phyloP scores from a whole-genome alignment of 371 early-diverging fungal species.

The Apophysomyces trapeziformis region DNA sequence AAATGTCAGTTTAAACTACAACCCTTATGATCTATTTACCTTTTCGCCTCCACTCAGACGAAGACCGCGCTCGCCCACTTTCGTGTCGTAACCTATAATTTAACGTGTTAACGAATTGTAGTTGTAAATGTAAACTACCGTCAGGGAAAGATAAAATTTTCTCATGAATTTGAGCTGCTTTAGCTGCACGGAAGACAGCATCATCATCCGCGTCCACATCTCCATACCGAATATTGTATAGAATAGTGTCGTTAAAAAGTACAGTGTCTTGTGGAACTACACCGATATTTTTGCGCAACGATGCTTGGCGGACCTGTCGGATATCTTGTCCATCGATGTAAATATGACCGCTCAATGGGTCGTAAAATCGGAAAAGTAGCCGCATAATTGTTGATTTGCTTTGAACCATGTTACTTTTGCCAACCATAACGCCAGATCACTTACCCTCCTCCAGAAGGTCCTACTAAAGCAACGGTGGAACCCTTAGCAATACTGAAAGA shows the following conservation, averaged over 20 bases:
- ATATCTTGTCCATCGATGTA: constrained; percentile 91
- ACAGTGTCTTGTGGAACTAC: constrained; percentile 91
- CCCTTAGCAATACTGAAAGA: constrained; percentile 86
- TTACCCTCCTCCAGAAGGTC: constrained; percentile 86
- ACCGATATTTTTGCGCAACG: constrained; percentile 76
- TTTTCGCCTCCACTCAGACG: constrained; percentile 94
- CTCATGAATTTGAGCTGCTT: constrained; percentile 82
- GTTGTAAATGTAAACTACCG: constrained; percentile 17
- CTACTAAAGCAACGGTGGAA: constrained; percentile 85
- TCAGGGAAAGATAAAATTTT: constrained; percentile 72
- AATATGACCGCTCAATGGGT: constrained; percentile 80
- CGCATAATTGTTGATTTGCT: constrained; percentile 87
- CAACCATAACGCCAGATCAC: background rate
- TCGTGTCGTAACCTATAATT: constrained; percentile 82
- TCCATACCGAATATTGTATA: constrained; percentile 84
- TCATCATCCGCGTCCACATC: constrained; percentile 63
- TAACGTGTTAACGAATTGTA: background rate
- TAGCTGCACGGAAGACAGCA: constrained; percentile 75
- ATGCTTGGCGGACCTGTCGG: constrained; percentile 64
- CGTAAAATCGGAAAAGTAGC: constrained; percentile 92
- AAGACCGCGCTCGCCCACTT: constrained; percentile 93
- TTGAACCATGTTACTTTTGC: background rate
- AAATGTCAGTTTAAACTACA: too few species aligned
- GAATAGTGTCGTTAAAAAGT: constrained; percentile 83
- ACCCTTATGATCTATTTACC: constrained; percentile 49